Evolutionary conservation across 306 rosid species (phyloP).

Genomic region (Cicer judaicum): DNA sequence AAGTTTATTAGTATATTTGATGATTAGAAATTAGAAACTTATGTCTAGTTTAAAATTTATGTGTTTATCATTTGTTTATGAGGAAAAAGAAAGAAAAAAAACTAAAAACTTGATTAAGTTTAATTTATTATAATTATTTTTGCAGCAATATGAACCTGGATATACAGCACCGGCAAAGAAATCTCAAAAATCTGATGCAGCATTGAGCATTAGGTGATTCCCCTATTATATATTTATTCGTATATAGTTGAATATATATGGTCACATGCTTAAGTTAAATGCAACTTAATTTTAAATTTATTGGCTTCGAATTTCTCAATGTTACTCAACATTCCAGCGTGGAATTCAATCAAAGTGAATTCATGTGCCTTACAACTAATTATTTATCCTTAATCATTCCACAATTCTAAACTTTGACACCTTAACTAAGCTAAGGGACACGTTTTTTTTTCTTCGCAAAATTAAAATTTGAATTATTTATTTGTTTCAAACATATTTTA

Average conservation of each 20-base stretch:
- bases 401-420: no score
- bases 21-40: no score
- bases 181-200: slow-evolving; percentile 58
- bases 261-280: slow-evolving; percentile 31
- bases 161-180: slow-evolving; percentile 75
- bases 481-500: no score
- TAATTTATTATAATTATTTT: neutral
- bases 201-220: slow-evolving; percentile 76
- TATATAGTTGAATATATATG: neutral
- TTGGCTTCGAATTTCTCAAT: slow-evolving; percentile 23
- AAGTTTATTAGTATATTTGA: no score
- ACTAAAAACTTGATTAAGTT: neutral
- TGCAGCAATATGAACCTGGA: slow-evolving; percentile 87
- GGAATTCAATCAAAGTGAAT: slow-evolving; percentile 48
- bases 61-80: no score
- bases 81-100: neutral
- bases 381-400: slow-evolving; percentile 19
- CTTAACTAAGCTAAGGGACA: no score
- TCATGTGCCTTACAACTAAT: slow-evolving; percentile 41
- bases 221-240: neutral
- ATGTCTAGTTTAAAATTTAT: no score
- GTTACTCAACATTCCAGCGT: slow-evolving; percentile 43
- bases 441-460: no score
- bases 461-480: no score
- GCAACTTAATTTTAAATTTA: slow-evolving; percentile 29